Evolutionary conservation across 2,329 filamentous ascomycete species (phyloP), one percentile per base, ranked within the genome.

Genomic region (Bertia moriformis): DNA sequence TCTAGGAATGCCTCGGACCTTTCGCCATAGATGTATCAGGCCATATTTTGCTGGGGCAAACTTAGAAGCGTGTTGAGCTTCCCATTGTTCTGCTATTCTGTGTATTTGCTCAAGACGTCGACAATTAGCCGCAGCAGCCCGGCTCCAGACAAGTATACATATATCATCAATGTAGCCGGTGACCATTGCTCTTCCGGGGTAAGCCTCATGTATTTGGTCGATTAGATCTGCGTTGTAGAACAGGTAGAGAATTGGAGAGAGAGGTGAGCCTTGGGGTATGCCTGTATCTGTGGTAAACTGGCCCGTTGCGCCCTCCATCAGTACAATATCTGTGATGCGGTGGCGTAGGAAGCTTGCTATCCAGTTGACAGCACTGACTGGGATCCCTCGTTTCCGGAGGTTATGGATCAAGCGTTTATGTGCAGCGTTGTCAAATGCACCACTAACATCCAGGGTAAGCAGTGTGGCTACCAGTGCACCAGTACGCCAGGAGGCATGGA

Each of bases 201-300:
- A n/a, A n/a, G n/a, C n/a, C n/a, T n/a, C 24, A n/a, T n/a, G 10
- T 29, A n/a, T 42, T 7, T 14, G 35, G 30, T 51, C 45, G 5
- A 53, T 40, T 0, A 53, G 42, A 32, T 51, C 45, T 18, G 45
- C 44, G 19, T 52, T 51, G 20, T 50, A 54, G 39, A 53, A 43
- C 10, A 52, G 43, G 39, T 46, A 53, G 18, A 51, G 47, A 18
- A 53, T 50, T 4, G 45, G 50, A 1, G 45, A 52, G 1, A 51
- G 18, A 7, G 43, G 45, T 1, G 45, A 53, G 10, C 47, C 46
- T 40, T 52, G 43, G 3, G 46, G 47, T 4, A 51, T 49, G 5
- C 49, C 46, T 3, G 42, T 47, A 14, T 45, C 20, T 14, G 42
- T 43, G 15, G 17, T 37, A 13, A 14, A 39, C 17, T 27, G 40